These are phyloP conservation scores for Hyphodiscus hymeniophilus DNA, from an alignment of 495 filamentous ascomycete species.

Conservation along the genomic window DNA sequence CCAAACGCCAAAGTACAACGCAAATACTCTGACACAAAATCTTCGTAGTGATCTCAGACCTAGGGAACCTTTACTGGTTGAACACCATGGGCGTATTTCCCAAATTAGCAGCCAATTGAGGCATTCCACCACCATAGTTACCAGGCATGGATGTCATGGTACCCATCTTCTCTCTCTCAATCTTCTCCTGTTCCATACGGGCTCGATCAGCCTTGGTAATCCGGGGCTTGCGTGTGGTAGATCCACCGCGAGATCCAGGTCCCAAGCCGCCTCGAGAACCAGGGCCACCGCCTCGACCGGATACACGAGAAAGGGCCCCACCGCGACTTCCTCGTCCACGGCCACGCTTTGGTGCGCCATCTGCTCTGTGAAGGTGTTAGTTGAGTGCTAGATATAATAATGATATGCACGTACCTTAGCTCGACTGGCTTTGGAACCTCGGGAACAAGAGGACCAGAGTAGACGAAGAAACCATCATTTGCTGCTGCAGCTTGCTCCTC, in stretches of 20 bases:
- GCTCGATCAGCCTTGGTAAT: slow-evolving; percentile 66
- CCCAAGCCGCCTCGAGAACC: slow-evolving; percentile 35
- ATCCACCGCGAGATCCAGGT: slow-evolving; percentile 71
- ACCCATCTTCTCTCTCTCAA: slow-evolving; percentile 51
- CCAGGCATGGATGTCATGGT: slow-evolving; percentile 15
- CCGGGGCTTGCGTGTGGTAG: slow-evolving; percentile 68
- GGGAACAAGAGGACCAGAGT: slow-evolving; percentile 74
- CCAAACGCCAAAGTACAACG: slow-evolving; percentile 2
- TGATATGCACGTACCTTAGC: slow-evolving; percentile 23
- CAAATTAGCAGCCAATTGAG: slow-evolving; percentile 19
- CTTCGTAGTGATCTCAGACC: background rate
- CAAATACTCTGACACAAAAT: background rate
- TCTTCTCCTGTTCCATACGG: slow-evolving; percentile 61
- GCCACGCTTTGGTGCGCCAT: slow-evolving; percentile 70
- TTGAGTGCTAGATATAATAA: slow-evolving; percentile 2
- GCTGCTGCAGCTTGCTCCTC: slow-evolving; percentile 91
- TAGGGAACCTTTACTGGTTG: slow-evolving; percentile 10
- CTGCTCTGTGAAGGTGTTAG: slow-evolving; percentile 47
- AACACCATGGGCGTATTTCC: slow-evolving; percentile 24
- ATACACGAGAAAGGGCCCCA: slow-evolving; percentile 38
- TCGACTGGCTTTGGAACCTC: slow-evolving; percentile 87
- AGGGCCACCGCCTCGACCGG: slow-evolving; percentile 28
- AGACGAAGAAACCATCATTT: slow-evolving; percentile 87
- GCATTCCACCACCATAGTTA: slow-evolving; percentile 17
- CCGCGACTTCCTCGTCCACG: slow-evolving; percentile 49